Conservation (phyloP, 164 flowering plant species). For the Echeveria elegans region DNA sequence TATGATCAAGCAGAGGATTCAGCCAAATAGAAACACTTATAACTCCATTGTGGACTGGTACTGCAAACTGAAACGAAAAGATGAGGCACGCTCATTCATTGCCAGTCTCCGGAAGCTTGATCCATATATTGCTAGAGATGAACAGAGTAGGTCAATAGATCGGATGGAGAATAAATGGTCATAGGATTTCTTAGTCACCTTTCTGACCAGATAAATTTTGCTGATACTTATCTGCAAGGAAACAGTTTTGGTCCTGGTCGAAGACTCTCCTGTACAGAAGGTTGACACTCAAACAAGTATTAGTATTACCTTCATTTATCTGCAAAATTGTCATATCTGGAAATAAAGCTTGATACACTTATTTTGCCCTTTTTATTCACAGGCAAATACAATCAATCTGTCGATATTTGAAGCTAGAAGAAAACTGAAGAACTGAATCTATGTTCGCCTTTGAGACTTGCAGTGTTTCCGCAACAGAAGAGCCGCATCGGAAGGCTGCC, state of each 20-base stretch:
- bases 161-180: conserved; percentile 37
- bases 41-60: conserved; percentile 82
- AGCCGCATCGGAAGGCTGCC: too few relatives aligned
- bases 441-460: neutral
- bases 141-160: conserved; percentile 36
- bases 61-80: conserved; percentile 52
- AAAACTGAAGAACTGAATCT: neutral
- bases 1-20: conserved; percentile 73
- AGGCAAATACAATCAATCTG: neutral
- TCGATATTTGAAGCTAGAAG: neutral
- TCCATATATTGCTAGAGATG: conserved; percentile 45
- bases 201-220: neutral
- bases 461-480: too few relatives aligned
- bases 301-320: neutral
- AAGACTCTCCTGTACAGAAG: neutral
- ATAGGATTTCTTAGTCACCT: conserved; percentile 14
- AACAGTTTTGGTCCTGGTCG: neutral
- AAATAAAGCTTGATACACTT: neutral
- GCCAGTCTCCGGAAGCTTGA: conserved; percentile 51
- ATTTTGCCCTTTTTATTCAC: neutral
- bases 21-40: conserved; percentile 67
- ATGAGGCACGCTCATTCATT: conserved; percentile 56
- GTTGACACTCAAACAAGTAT: neutral
- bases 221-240: neutral
- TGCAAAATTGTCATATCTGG: too few relatives aligned